These are phyloP conservation scores for Vicia sativa DNA, from an alignment of 306 rosid species.

Conservation along the genomic window DNA sequence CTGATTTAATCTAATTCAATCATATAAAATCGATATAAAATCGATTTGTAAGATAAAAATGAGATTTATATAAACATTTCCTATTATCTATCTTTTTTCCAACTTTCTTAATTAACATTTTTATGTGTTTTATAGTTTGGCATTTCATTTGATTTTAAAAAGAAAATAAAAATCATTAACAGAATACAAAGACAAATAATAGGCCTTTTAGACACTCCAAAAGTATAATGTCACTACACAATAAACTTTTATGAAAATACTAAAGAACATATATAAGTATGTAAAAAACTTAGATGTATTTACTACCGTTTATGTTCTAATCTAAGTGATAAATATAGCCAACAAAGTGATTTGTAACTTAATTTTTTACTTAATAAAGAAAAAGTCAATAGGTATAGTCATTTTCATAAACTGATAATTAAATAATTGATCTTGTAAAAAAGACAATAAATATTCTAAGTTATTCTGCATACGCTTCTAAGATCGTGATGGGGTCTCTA, in stretches of 20 bases:
- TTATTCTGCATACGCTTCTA: conserved; percentile 29
- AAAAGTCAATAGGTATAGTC: conserved; percentile 19
- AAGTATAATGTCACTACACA: conserved; percentile 14
- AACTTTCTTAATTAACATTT: no score
- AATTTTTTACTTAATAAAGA: background rate
- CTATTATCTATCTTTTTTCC: no score
- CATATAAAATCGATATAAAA: no score
- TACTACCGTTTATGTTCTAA: conserved; percentile 1
- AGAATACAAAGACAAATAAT: background rate
- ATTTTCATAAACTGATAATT: conserved; percentile 5
- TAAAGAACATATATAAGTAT: background rate
- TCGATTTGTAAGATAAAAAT: no score
- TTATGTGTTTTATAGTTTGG: no score
- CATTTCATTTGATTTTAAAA: no score
- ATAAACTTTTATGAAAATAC: background rate
- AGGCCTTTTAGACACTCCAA: conserved; percentile 20
- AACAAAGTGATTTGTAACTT: background rate
- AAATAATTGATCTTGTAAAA: background rate
- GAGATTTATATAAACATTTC: no score
- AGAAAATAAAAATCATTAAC: no score
- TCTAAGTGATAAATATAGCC: conserved; percentile 12
- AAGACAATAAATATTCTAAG: conserved; percentile 25
- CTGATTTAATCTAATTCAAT: no score
- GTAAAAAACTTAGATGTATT: background rate
- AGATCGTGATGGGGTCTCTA: conserved; percentile 42